These are phyloP conservation scores for Microcos paniculata DNA, from an alignment of 345 rosid genomes.

Conservation along the genomic window DNA sequence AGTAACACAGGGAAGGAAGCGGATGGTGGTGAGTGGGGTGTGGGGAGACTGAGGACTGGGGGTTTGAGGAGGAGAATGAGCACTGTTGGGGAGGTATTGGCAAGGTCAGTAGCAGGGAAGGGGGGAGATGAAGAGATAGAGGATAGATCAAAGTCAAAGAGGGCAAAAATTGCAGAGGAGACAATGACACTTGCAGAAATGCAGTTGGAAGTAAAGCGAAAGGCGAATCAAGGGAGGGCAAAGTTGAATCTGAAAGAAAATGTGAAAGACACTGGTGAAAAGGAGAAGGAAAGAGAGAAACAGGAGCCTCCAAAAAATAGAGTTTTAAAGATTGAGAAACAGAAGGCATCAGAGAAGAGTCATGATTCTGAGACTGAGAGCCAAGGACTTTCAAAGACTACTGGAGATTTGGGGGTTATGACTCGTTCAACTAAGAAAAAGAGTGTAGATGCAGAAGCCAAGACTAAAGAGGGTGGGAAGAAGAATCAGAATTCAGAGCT, in stretches of 20 bases:
- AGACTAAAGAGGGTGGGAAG: conserved; percentile 24
- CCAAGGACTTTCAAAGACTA: conserved; percentile 20
- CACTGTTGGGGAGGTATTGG: conserved; percentile 35
- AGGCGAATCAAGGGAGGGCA: conserved; percentile 26
- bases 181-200: conserved; percentile 77
- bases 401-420: conserved; percentile 4
- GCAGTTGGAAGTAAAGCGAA: conserved; percentile 51
- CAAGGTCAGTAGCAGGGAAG: conserved; percentile 29
- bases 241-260: conserved; percentile 34
- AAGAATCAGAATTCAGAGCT: conserved; percentile 27
- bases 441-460: conserved; percentile 27
- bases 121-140: conserved; percentile 14
- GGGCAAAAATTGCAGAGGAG: conserved; percentile 43
- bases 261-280: conserved; percentile 20
- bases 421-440: conserved; percentile 13
- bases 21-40: conserved; percentile 27
- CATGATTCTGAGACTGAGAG: conserved; percentile 15
- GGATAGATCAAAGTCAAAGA: conserved; percentile 25
- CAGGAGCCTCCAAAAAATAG: conserved; percentile 7
- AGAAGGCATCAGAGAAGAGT: conserved; percentile 23
- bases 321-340: conserved; percentile 27
- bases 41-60: conserved; percentile 38
- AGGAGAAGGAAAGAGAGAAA: conserved; percentile 24
- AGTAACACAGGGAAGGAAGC: background rate
- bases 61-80: conserved; percentile 35